phyloP scores from a whole-genome alignment of 352 stramenopile genomes.

The Phytophthora pseudosyringae region DNA sequence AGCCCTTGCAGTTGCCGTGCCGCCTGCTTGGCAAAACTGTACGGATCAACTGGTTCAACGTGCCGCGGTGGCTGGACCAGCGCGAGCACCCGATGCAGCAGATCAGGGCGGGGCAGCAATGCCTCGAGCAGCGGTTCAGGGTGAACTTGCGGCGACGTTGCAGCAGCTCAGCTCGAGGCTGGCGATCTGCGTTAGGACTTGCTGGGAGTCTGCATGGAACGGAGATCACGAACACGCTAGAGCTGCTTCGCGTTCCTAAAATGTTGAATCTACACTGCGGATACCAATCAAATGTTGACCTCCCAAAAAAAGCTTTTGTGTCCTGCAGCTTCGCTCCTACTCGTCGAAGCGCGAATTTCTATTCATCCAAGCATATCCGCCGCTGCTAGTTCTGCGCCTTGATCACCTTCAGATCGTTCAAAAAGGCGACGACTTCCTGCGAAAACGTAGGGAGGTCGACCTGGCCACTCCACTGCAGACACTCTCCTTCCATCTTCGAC shows the following conservation, averaged over 20 bases:
- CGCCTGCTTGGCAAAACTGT: conserved; percentile 17
- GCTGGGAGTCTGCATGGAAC: not conserved
- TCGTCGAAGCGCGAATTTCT: conserved; percentile 12
- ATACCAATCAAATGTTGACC: not conserved
- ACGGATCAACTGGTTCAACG: conserved; percentile 6
- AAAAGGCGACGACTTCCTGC: conserved; percentile 67
- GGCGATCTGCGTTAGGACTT: not conserved
- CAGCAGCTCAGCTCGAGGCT: conserved; percentile 2
- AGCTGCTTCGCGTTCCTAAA: too few species aligned
- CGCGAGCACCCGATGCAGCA: conserved; percentile 15
- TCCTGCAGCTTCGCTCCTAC: not conserved
- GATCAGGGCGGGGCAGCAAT: conserved; percentile 10
- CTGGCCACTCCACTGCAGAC: conserved; percentile 78
- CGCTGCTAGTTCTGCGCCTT: conserved; percentile 60
- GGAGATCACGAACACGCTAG: not conserved
- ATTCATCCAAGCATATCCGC: conserved; percentile 7
- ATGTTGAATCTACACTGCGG: not conserved
- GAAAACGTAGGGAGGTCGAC: conserved; percentile 80
- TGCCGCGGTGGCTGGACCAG: conserved; percentile 1
- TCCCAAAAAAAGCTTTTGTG: not conserved
- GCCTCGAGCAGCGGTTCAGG: not conserved
- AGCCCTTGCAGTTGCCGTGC: conserved; percentile 18
- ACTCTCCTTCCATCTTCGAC: conserved; percentile 58
- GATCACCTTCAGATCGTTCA: conserved; percentile 82
- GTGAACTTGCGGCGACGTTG: conserved; percentile 4